Conservation (phyloP, 169 alveolate species). For the Plasmodium sp. region DNA sequence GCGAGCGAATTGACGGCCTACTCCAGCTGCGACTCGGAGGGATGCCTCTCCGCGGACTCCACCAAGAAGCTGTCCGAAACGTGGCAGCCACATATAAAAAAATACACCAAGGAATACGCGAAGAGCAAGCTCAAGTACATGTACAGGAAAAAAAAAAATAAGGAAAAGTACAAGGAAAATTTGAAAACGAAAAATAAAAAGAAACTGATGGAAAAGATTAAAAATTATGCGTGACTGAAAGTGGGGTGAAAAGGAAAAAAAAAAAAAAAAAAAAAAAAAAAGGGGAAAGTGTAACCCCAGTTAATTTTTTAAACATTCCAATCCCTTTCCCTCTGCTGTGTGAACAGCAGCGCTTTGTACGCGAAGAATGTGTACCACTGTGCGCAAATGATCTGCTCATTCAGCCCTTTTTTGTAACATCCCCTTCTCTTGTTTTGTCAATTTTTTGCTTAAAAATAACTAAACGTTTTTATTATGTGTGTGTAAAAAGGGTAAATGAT, state of each 20-base stretch:
- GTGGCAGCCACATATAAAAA: constrained; percentile 61
- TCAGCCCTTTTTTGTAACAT: background rate
- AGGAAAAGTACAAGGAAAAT: constrained; percentile 67
- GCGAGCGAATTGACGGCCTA: constrained; percentile 8
- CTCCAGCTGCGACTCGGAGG: constrained; percentile 14
- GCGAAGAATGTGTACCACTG: background rate
- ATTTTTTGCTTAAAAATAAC: background rate
- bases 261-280: background rate
- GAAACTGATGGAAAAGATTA: constrained; percentile 65
- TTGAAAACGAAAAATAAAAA: constrained; percentile 68
- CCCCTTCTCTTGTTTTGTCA: background rate
- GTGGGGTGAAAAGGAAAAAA: background rate
- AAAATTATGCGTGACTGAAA: constrained; percentile 10
- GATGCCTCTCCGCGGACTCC: background rate
- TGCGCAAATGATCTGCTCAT: background rate
- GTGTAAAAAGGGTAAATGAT: background rate
- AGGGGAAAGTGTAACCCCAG: background rate
- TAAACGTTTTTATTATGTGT: background rate
- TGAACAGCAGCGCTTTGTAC: background rate
- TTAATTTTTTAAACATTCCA: too few species aligned
- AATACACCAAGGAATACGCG: constrained; percentile 60
- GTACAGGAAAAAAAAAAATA: constrained; percentile 51
- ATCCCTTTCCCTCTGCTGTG: background rate
- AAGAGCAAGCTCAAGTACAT: constrained; percentile 53
- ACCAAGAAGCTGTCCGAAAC: constrained; percentile 59